Base-by-base conservation (phyloP, 805 yeast species). In the Henningerozyma blattae region DNA sequence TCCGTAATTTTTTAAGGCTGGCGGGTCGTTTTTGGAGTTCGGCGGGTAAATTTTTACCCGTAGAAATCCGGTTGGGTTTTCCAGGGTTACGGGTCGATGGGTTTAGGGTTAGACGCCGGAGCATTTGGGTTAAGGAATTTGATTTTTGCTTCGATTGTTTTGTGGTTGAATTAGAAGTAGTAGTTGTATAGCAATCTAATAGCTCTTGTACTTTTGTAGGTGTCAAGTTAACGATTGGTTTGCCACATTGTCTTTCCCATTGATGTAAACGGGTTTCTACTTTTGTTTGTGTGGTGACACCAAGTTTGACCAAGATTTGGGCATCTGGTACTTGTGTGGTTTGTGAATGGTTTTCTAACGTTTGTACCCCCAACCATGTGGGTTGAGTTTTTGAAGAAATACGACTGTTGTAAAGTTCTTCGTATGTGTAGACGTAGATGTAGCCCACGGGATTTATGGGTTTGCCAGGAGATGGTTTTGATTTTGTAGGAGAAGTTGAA, bases 271-370 rank as follows among this genome's bases (percentile, higher is more conserved):
- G 38, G 8, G 43, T 30, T n/a, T 36, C 36, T 14, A 52, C 59
- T 15, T 32, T 19, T 18, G 42, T 43, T n/a, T n/a, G n/a, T 1
- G 52, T 48, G 2, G 59, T 54, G 55, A 54, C 48, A 2, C 59
- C 59, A 17, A 54, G 44, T 29, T 54, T 54, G 36, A 50, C 41
- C 12, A 54, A 40, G 4, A 54, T 48, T 19, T 39, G 37, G 22
- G 36, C 42, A 14, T 34, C 13, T 32, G 28, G 56, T 56, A 52
- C 19, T 36, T 37, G 6, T 38, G 35, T 15, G 25, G 14, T n/a
- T 33, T n/a, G 7, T 20, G 22, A 6, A 24, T 29, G 8, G 15
- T 22, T 14, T 24, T 12, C 9, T 17, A 15, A 3, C 28, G 16
- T 13, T 28, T 27, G 26, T 34, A 28, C 9, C 31, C 34, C 34